These are phyloP conservation scores for Rhytidhysteron rufulum DNA, from an alignment of 2,329 filamentous ascomycete species.

Conservation along the genomic window DNA sequence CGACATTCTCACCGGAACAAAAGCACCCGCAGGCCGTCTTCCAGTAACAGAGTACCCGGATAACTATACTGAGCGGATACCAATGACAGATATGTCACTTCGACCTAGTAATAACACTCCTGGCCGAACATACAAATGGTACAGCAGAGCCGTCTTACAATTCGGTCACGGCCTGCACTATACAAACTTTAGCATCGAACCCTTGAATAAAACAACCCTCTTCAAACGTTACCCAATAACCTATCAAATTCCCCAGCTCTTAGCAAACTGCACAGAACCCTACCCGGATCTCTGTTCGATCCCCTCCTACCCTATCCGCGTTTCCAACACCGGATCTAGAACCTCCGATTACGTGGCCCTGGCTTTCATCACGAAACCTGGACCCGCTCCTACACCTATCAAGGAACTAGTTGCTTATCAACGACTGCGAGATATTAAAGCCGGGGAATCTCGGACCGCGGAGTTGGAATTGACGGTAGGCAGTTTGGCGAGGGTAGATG, in stretches of 20 bases:
- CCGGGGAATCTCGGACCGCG: conserved; percentile 30
- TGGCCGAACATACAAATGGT: conserved; percentile 60
- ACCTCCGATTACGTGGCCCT: conserved; percentile 54
- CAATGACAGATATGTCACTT: conserved; percentile 56
- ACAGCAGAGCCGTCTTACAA: conserved; percentile 46
- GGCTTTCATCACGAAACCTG: conserved; percentile 47
- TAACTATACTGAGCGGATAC: conserved; percentile 48
- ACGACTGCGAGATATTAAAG: conserved; percentile 40
- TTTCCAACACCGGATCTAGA: conserved; percentile 46
- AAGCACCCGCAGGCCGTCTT: conserved; percentile 52
- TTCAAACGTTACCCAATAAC: conserved; percentile 1
- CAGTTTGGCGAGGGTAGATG: conserved; percentile 48
- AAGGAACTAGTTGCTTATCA: conserved; percentile 53
- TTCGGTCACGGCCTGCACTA: conserved; percentile 60
- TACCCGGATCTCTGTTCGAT: conserved; percentile 43
- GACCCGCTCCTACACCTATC: conserved; percentile 50
- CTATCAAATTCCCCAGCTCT: conserved; percentile 30
- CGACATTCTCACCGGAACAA: conserved; percentile 52
- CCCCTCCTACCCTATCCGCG: conserved; percentile 34
- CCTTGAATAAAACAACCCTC: conserved; percentile 9
- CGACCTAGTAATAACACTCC: conserved; percentile 46
- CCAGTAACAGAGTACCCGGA: conserved; percentile 56
- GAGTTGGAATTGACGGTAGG: conserved; percentile 48
- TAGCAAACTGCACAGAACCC: conserved; percentile 35
- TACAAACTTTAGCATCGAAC: conserved; percentile 47